Base-by-base conservation (phyloP, 306 rosid genomes). In the Sphenostylis stenocarpa region DNA sequence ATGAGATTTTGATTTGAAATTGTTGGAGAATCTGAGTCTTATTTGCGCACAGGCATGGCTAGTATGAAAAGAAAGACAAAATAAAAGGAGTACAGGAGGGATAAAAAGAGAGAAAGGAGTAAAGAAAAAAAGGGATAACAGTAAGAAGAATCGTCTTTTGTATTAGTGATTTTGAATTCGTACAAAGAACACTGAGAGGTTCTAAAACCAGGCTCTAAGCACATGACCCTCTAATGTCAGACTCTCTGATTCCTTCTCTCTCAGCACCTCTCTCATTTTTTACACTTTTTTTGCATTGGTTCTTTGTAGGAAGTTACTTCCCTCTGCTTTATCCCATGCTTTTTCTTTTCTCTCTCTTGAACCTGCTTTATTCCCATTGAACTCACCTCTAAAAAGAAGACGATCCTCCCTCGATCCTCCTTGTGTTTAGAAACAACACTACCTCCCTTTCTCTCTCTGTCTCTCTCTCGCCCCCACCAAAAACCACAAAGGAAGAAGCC, bases 301-400 rank as follows among this genome's bases (percentile, higher is more conserved):
- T 94, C 88, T 88, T 87, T 88, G 91, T 79, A 87, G 93, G 98
- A 95, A 95, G 92, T 90, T 90, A 92, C 93, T 77, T 87, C 88
- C 83, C 79, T 85, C 88, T 87, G 84, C 88, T 92, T 92, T 91
- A 87, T 90, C 91, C 65, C 83, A 74, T 77, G 28, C 83, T 83
- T 83, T 84, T 82, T 78, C 73, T 70, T 77, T 78, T 83, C 76
- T 69, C 81, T 70, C 86, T 76, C 89, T 77, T 85, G 24, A 64
- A 65, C 86, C 70, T 67, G 61, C 98, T 94, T 92, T 94, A 94
- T 94, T 95, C 99, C 87, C 87, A 80, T 87, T 81, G 82, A 86
- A 88, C 93, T 81, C 94, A 62, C 66, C 97, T 62, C 89, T 89
- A 90, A 91, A 94, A 92, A 86, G 90, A 91, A 82, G 89, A 71